Evolutionary conservation across 2,329 filamentous ascomycete species (phyloP).

Genomic region (Pleomassaria siparia): DNA sequence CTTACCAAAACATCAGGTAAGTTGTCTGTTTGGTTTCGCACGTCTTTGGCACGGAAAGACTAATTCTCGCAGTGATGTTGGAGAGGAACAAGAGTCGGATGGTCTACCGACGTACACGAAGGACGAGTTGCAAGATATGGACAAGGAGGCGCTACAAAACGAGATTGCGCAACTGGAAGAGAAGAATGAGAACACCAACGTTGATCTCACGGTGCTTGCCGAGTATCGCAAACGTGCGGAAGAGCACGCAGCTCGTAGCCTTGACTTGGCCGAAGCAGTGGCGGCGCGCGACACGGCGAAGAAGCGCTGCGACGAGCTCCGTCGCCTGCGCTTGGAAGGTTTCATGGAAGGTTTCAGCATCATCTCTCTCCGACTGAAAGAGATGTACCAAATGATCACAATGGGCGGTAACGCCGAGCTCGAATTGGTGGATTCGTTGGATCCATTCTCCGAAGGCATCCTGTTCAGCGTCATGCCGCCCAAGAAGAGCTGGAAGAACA

Average conservation of each 20-base stretch:
- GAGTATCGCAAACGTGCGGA: constrained; percentile 86
- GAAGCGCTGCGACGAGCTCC: constrained; percentile 88
- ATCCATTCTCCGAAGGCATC: constrained; percentile 96
- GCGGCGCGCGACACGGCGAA: constrained; percentile 81
- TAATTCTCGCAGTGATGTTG: constrained; percentile 46
- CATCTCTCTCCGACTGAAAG: constrained; percentile 92
- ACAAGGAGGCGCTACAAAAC: constrained; percentile 63
- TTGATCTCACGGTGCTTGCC: constrained; percentile 84
- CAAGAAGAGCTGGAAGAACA: constrained; percentile 99
- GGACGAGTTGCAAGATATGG: constrained; percentile 65
- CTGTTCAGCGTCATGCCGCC: constrained; percentile 98
- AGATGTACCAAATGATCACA: constrained; percentile 99
- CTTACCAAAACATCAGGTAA: constrained; percentile 69
- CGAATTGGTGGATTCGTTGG: constrained; percentile 91
- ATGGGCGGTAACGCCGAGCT: constrained; percentile 99
- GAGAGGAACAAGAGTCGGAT: constrained; percentile 53
- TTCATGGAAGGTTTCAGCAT: constrained; percentile 98
- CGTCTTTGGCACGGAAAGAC: constrained; percentile 10
- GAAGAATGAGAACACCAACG: constrained; percentile 79
- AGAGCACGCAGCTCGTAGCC: constrained; percentile 78
- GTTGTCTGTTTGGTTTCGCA: constrained; percentile 10
- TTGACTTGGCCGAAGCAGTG: constrained; percentile 79
- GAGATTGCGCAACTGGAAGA: constrained; percentile 69
- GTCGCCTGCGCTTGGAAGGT: constrained; percentile 84
- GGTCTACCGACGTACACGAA: constrained; percentile 75